These are phyloP conservation scores for Emericellopsis cladophorae DNA, from an alignment of 2,329 filamentous ascomycete genomes.

Conservation along the genomic window DNA sequence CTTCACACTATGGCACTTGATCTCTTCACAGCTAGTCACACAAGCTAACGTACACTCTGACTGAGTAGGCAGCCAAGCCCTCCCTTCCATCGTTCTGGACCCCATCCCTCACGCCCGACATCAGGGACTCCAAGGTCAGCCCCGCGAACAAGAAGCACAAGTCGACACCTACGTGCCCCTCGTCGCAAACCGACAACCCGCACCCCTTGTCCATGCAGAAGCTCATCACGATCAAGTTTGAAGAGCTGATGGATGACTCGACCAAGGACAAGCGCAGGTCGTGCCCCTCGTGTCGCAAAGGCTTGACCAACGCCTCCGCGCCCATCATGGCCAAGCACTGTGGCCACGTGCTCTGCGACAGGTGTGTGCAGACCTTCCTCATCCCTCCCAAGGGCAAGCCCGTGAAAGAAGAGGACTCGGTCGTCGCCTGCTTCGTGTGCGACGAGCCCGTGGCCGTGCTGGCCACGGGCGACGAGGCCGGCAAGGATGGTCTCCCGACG, in stretches of 20 bases:
- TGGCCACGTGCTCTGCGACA: constrained; percentile 81
- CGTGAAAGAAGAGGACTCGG: constrained; percentile 1
- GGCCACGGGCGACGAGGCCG: constrained; percentile 20
- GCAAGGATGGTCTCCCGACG: constrained; percentile 36
- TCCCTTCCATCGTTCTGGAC: constrained; percentile 86
- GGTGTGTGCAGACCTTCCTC: constrained; percentile 77
- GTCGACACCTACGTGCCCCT: constrained; percentile 62
- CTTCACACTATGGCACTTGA: neutral
- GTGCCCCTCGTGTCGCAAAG: constrained; percentile 81
- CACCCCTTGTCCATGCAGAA: constrained; percentile 70
- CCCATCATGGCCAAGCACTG: constrained; percentile 78
- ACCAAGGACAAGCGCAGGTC: constrained; percentile 30
- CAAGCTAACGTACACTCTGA: constrained; percentile 4
- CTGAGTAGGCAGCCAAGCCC: constrained; percentile 43
- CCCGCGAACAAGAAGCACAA: constrained; percentile 50
- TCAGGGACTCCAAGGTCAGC: constrained; percentile 33
- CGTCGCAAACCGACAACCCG: constrained; percentile 49
- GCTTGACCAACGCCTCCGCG: constrained; percentile 67
- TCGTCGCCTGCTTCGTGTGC: constrained; percentile 66
- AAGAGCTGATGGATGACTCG: constrained; percentile 46
- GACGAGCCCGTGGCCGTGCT: constrained; percentile 57
- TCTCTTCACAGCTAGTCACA: neutral
- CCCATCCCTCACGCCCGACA: constrained; percentile 62
- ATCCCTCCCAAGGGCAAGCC: constrained; percentile 33
- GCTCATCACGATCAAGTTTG: constrained; percentile 66